Evolutionary conservation across 768 basidiomycete genomes (phyloP).

Genomic region (Mycena latifolia): DNA sequence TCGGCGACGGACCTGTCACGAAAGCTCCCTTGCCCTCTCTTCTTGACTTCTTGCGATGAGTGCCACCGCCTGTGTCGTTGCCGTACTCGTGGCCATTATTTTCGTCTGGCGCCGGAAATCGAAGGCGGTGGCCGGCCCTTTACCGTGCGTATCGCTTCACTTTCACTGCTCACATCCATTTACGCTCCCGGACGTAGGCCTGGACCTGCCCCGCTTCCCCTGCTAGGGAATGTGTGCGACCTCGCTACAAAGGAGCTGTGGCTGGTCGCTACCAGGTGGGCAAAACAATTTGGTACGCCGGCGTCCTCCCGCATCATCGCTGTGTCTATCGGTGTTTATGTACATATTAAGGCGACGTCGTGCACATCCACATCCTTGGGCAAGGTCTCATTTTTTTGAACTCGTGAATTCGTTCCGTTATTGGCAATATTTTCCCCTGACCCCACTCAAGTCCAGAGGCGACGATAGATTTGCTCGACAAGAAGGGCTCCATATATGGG

Average conservation of each 20-base stretch:
- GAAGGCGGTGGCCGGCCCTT: slow-evolving; percentile 53
- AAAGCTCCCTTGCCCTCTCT: slow-evolving; percentile 8
- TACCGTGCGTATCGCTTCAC: slow-evolving; percentile 50
- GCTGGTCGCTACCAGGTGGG: slow-evolving; percentile 73
- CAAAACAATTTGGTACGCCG: slow-evolving; percentile 68
- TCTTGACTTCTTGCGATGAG: slow-evolving; percentile 28
- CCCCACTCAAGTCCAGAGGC: slow-evolving; percentile 55
- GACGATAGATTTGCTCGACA: slow-evolving; percentile 75
- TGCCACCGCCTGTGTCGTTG: slow-evolving; percentile 27
- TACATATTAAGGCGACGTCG: slow-evolving; percentile 66
- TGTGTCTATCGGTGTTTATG: slow-evolving; percentile 23
- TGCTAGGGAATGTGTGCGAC: slow-evolving; percentile 75
- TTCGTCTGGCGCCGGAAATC: slow-evolving; percentile 58
- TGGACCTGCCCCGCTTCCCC: slow-evolving; percentile 74
- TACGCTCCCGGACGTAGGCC: slow-evolving; percentile 44
- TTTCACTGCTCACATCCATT: not conserved
- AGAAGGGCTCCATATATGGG: slow-evolving; percentile 77
- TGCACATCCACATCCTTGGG: slow-evolving; percentile 74
- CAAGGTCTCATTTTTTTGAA: slow-evolving; percentile 70
- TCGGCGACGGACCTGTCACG: not conserved
- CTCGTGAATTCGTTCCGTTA: not conserved
- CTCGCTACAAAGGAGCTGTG: slow-evolving; percentile 73
- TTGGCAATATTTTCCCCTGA: slow-evolving; percentile 55
- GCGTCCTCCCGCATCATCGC: slow-evolving; percentile 6
- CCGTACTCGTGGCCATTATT: slow-evolving; percentile 53